Evolutionary conservation across 208 protist species (phyloP), one percentile per base, ranked within the genome.

Genomic region (Trypanosoma boissoni): DNA sequence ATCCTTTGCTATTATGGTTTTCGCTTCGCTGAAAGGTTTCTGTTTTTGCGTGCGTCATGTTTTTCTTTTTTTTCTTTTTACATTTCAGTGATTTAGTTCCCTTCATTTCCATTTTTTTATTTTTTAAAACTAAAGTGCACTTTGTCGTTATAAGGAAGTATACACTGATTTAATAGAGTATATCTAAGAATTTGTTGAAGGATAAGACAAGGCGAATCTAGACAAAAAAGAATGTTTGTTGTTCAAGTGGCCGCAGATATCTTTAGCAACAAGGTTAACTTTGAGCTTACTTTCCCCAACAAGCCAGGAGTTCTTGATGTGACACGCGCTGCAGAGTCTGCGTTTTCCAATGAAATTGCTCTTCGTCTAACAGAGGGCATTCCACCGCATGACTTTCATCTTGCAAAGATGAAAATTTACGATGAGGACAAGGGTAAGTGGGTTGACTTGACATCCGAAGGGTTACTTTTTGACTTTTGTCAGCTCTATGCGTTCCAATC

Each of bases 401-500:
- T 94, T 21, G 58, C 79, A 28, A 94, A 93, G 74, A 72, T 94
- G 10, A 92, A 94, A 51, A 57, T 96, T 18, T 94, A 94, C 69
- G 88, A 93, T 73, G 85, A 92, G 64, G 87, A 92, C 21, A 78
- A 78, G 57, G 85, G 78, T 57, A 88, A 88, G 72, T 96, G 91
- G 91, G 79, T 91, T 6, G 87, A 94, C 62, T 67, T 96, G 32
- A 41, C 74, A 9, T 72, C 76, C n/a, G 87, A 92, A 28, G 74
- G 64, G 10, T 87, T 94, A 73, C 73, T 96, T 29, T 26, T 73
- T 8, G 77, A 90, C 65, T 92, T 88, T 57, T 87, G 80, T 60
- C 91, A 96, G 74, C 64, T 96, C 31, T 94, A 96, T 58, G 87
- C 83, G 59, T 96, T 93, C 70, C 91, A 96, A 57, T 78, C 83